Percentiles rank a stretch among this genome's conserved stretches.
phyloP scores from a whole-genome alignment of 1,139 yeast species.

The Blastobotrys serpentis region DNA sequence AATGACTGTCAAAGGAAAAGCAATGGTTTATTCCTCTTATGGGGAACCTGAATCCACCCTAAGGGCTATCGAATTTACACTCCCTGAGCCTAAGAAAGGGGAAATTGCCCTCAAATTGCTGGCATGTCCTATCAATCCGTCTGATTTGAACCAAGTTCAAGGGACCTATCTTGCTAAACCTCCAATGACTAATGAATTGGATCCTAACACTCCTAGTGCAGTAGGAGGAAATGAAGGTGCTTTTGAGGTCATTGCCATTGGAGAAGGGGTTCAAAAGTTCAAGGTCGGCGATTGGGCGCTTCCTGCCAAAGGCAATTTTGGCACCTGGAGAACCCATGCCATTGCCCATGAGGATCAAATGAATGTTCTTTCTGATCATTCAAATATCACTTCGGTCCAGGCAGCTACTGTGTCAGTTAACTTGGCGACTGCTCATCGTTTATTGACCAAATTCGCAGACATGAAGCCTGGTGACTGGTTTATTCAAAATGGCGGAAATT shows the following conservation, averaged over 20 bases:
- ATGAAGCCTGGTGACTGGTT: constrained; percentile 82
- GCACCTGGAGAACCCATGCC: constrained; percentile 93
- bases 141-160: constrained; percentile 84
- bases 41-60: constrained; percentile 36
- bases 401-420: constrained; percentile 91
- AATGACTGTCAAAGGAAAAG: background rate
- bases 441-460: constrained; percentile 70
- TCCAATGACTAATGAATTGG: constrained; percentile 51
- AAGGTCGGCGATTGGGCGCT: constrained; percentile 84
- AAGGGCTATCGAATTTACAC: constrained; percentile 16
- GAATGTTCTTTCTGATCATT: constrained; percentile 47
- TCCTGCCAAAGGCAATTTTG: constrained; percentile 61
- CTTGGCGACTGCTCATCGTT: constrained; percentile 86
- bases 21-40: constrained; percentile 25
- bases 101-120: constrained; percentile 59
- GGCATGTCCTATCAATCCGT: constrained; percentile 90
- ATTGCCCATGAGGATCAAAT: constrained; percentile 41
- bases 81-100: constrained; percentile 35
- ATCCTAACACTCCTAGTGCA: constrained; percentile 62
- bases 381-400: constrained; percentile 44
- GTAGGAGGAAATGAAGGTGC: constrained; percentile 96
- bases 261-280: constrained; percentile 46
- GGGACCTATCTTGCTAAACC: constrained; percentile 94
- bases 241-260: constrained; percentile 75
- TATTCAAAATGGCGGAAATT: constrained; percentile 93